A percentile compares a stretch with the other conserved stretches of the same genome.
Conservation (phyloP, 2,329 filamentous ascomycete species). For the Fusarium albidum region DNA sequence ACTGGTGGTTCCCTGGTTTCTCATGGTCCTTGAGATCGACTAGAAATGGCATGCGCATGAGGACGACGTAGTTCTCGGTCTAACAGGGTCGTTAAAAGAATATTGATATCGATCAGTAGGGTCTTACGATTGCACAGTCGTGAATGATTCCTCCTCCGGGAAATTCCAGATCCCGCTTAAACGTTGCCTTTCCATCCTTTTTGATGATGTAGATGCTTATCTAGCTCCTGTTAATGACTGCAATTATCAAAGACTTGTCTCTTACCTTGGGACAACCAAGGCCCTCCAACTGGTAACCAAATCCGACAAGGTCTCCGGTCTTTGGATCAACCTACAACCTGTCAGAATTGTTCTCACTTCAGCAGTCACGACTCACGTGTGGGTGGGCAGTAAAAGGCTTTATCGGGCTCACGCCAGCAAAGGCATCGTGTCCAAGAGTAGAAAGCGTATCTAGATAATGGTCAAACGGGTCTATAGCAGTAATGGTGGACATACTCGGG, state of each 20-base stretch:
- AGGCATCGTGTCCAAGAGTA: not conserved
- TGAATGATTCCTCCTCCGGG: not conserved
- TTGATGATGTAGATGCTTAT: not conserved
- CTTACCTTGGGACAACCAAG: not conserved
- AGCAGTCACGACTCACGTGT: not conserved
- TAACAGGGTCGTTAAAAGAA: not conserved
- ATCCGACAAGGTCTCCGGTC: not conserved
- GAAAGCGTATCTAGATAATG: not conserved
- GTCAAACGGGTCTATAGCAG: not conserved
- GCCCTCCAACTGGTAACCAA: not conserved
- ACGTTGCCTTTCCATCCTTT: not conserved
- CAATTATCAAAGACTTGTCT: not conserved
- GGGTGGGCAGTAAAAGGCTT: conserved; percentile 1
- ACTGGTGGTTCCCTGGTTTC: not conserved
- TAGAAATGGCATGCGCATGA: conserved; percentile 1
- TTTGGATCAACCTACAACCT: not conserved
- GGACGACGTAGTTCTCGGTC: not conserved
- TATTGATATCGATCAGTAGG: too few relatives aligned
- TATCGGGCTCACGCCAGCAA: not conserved
- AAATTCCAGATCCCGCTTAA: not conserved
- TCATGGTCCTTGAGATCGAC: not conserved
- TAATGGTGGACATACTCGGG: not conserved
- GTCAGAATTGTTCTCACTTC: not conserved
- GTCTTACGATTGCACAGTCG: not conserved
- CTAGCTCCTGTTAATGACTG: not conserved